These are phyloP conservation scores for Fusarium stilboides DNA, from an alignment of 2,329 filamentous ascomycete genomes.

Conservation along the genomic window DNA sequence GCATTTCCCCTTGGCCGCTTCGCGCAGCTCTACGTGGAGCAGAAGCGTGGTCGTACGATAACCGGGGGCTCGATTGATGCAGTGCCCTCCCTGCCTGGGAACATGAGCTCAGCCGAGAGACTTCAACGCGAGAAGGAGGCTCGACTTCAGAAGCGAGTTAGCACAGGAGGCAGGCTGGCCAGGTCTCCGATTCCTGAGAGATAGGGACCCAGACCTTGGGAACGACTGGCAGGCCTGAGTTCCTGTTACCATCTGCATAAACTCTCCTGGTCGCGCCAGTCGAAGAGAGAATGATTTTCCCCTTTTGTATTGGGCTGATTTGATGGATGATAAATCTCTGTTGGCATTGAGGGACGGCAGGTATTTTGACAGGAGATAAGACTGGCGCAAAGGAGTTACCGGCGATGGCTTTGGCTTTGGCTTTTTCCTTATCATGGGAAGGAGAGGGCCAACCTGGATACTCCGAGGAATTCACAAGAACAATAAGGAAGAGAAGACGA, in stretches of 20 bases:
- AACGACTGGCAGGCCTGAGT: slow-evolving; percentile 57
- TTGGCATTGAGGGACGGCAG: slow-evolving; percentile 42
- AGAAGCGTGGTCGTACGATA: slow-evolving; percentile 72
- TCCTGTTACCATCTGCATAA: slow-evolving; percentile 57
- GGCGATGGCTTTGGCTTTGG: slow-evolving; percentile 42
- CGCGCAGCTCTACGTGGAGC: slow-evolving; percentile 87
- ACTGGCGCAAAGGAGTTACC: slow-evolving; percentile 45
- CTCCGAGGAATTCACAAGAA: slow-evolving; percentile 16
- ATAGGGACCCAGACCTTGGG: slow-evolving; percentile 64
- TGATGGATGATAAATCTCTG: slow-evolving; percentile 35
- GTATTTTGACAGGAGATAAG: slow-evolving; percentile 44
- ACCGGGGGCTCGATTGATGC: slow-evolving; percentile 67
- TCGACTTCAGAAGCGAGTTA: slow-evolving; percentile 83
- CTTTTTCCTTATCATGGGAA: slow-evolving; percentile 21
- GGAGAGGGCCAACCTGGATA: slow-evolving; percentile 22
- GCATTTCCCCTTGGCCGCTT: slow-evolving; percentile 87
- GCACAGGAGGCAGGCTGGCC: slow-evolving; percentile 80
- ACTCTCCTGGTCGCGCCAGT: slow-evolving; percentile 47
- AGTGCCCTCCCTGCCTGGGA: slow-evolving; percentile 71
- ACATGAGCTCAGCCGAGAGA: slow-evolving; percentile 62
- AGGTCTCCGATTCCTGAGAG: slow-evolving; percentile 75
- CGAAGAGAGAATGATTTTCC: slow-evolving; percentile 34
- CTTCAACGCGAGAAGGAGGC: slow-evolving; percentile 75
- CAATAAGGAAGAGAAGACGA: slow-evolving; percentile 34
- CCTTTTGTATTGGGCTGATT: slow-evolving; percentile 16